Evolutionary conservation across 192 early-diverging fungal species (phyloP).

Genomic region (Geosiphon pyriformis): DNA sequence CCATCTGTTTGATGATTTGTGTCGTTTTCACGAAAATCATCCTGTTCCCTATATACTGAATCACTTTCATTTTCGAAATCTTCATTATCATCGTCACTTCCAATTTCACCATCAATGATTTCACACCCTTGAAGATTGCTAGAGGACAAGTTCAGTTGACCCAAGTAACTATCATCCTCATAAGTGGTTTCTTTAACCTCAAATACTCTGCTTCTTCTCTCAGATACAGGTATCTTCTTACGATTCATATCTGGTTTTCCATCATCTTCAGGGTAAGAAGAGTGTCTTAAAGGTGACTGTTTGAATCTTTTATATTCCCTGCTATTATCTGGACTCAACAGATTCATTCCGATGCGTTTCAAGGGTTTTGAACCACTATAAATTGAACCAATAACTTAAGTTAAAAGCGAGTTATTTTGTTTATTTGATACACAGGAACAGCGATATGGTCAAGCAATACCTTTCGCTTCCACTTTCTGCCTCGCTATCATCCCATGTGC

Average conservation of each 20-base stretch:
- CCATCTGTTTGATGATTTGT: too few species aligned
- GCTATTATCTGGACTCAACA: neutral
- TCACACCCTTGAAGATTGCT: neutral
- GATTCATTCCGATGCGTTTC: constrained; percentile 4
- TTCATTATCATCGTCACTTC: constrained; percentile 13
- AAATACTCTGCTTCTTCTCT: neutral
- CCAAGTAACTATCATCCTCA: neutral
- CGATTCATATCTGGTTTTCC: neutral
- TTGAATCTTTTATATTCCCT: neutral
- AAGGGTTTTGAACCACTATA: neutral
- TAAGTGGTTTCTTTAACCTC: neutral
- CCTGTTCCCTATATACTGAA: too few species aligned
- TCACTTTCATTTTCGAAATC: neutral
- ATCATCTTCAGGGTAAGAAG: neutral
- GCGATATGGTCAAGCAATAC: neutral
- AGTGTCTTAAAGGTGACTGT: constrained; percentile 11
- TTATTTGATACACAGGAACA: neutral
- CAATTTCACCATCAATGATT: constrained; percentile 6
- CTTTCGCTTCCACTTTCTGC: constrained; percentile 30
- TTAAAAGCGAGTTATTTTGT: neutral
- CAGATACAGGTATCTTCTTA: neutral
- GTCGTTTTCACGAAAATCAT: too few species aligned
- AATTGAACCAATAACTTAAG: neutral
- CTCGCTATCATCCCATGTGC: constrained; percentile 39
- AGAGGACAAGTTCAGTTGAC: neutral